Percentiles rank a stretch among this genome's conserved stretches.
These are phyloP conservation scores for Onygenales sp. DNA, from an alignment of 2,329 filamentous ascomycete genomes.

Conservation along the genomic window DNA sequence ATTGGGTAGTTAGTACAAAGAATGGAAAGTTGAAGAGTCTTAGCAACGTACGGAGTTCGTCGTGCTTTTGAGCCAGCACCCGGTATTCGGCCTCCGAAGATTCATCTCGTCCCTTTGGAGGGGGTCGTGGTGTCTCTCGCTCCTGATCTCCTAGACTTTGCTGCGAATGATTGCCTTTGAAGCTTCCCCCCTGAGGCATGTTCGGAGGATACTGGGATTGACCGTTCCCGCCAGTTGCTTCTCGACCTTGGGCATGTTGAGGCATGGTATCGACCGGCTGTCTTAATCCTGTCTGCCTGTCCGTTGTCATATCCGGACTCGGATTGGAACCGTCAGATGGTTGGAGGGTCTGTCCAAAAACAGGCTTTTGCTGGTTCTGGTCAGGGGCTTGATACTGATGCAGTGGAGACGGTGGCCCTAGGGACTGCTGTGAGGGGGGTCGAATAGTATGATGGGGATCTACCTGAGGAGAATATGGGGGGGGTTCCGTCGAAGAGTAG, in stretches of 20 bases:
- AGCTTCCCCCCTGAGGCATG: slow-evolving; percentile 16
- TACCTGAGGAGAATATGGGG: slow-evolving; percentile 12
- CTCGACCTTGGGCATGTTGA: slow-evolving; percentile 3
- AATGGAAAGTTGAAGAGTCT: slow-evolving; percentile 1
- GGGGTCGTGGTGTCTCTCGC: slow-evolving; percentile 39
- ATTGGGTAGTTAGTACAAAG: slow-evolving; percentile 3
- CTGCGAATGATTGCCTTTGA: slow-evolving; percentile 19
- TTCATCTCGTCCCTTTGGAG: slow-evolving; percentile 29
- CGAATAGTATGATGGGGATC: slow-evolving; percentile 19
- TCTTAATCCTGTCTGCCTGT: slow-evolving; percentile 12
- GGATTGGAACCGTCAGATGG: slow-evolving; percentile 6
- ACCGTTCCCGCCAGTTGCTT: background rate
- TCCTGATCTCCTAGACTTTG: slow-evolving; percentile 31
- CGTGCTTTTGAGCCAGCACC: slow-evolving; percentile 34
- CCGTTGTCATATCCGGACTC: slow-evolving; percentile 9
- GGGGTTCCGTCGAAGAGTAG: slow-evolving; percentile 11
- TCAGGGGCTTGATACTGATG: slow-evolving; percentile 12
- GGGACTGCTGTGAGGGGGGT: slow-evolving; percentile 26
- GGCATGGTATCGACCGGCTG: slow-evolving; percentile 5
- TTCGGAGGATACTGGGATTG: slow-evolving; percentile 10
- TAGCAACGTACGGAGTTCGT: slow-evolving; percentile 35
- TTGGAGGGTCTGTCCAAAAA: slow-evolving; percentile 12
- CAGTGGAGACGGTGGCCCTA: slow-evolving; percentile 26
- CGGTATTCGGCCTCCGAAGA: slow-evolving; percentile 34
- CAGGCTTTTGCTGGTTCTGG: slow-evolving; percentile 13